Conservation (phyloP, 768 basidiomycete genomes). For the Hysterangium stoloniferum region DNA sequence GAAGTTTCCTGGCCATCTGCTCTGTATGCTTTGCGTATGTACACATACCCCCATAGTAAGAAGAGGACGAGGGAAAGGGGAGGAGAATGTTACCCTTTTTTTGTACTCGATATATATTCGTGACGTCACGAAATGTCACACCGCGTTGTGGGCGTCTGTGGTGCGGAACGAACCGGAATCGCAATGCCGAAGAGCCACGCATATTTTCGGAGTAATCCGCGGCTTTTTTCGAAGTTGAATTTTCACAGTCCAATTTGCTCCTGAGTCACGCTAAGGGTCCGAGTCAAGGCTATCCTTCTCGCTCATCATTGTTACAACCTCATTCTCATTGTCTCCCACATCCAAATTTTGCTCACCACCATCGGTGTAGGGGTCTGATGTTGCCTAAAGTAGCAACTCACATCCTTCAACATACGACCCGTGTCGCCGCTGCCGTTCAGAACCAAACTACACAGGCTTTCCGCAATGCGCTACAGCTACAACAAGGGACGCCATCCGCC, state of each 20-base stretch:
- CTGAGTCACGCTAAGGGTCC: neutral
- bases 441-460: conserved; percentile 60
- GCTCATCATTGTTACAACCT: neutral
- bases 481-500: conserved; percentile 38
- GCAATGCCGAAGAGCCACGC: neutral
- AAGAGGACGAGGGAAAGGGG: neutral
- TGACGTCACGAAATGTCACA: neutral
- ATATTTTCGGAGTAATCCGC: neutral
- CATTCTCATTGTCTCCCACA: neutral
- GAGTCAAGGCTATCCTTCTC: neutral
- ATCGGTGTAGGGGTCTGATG: conserved; percentile 34
- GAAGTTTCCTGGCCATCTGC: neutral
- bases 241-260: neutral
- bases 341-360: neutral
- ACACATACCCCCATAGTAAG: conserved; percentile 4
- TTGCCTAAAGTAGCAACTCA: conserved; percentile 79
- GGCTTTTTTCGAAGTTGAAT: no score
- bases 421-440: conserved; percentile 70
- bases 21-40: neutral
- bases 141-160: neutral
- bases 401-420: conserved; percentile 64
- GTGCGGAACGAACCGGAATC: neutral
- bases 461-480: conserved; percentile 69
- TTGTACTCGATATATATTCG: neutral
- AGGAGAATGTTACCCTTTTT: neutral